Evolutionary conservation across 192 early-diverging fungal species (phyloP), one percentile per base, ranked within the genome.

Genomic region (Coemansia sp.): DNA sequence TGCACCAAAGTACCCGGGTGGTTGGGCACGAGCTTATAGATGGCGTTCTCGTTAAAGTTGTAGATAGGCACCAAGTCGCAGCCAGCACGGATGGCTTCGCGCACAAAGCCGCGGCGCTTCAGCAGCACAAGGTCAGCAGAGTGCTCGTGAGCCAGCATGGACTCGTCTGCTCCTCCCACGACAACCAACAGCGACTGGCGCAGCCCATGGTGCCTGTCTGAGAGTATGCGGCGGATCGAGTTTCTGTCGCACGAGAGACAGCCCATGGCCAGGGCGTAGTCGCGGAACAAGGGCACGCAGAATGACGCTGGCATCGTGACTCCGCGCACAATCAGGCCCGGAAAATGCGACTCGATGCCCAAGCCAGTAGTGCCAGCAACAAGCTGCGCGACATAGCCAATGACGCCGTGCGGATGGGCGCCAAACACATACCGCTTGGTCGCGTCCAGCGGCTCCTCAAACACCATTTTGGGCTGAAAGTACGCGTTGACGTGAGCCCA

Each of bases 41-140:
- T 72, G 27, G 95, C 89, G 73, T 93, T 95, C 74, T 99, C 95
- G 57, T 95, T 95, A 80, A 99, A 97, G 21, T 88, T 87, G 69
- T 92, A 92, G 1, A 93, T 86, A 14, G 97, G 97, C 11, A 95
- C 91, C 10, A 98, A 74, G 22, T 76, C 76, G 14, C 94, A 89
- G 5, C 91, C 91, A 27, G 91, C 86, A 3, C 81, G 73, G 3
- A 97, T 83, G 8, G 97, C 97, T 38, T 95, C 76, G 57, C 91
- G 90, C 60, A 98, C 86, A 75, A 98, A 98, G 0, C 97, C 97
- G 2, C 89, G 63, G 21, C 94, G 85, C 53, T 88, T 91, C 57
- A 87, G 84, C 55, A 95, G 71, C 0, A 88, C 85, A 39, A 95
- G 68, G 58, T 93, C 88, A 19, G 83, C 65, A 2, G 79, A 71